A percentile compares a stretch with the other conserved stretches of the same genome.
phyloP scores from a whole-genome alignment of 257 asterid species.

The Sherardia arvensis region DNA sequence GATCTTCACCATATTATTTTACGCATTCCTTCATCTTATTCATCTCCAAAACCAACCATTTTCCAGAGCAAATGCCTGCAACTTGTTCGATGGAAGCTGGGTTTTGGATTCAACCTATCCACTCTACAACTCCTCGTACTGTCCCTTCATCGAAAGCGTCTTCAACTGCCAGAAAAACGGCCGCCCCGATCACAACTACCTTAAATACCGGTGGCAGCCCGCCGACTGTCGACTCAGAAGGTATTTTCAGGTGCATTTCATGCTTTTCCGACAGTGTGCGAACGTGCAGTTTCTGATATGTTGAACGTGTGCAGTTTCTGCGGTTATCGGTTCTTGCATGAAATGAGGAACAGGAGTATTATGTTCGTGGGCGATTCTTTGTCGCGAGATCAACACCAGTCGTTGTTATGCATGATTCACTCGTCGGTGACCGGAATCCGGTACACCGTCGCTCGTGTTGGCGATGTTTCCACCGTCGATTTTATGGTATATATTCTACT shows the following conservation, averaged over 20 bases:
- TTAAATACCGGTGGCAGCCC: constrained; percentile 60
- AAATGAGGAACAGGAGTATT: constrained; percentile 41
- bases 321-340: constrained; percentile 40
- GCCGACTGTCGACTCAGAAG: constrained; percentile 44
- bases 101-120: constrained; percentile 32
- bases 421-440: constrained; percentile 31
- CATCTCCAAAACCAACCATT: background rate
- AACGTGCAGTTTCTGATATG: background rate
- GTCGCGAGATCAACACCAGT: constrained; percentile 54
- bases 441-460: constrained; percentile 14
- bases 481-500: constrained; percentile 15
- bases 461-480: constrained; percentile 35
- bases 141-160: constrained; percentile 70
- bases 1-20: background rate
- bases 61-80: constrained; percentile 13
- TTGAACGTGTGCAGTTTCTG: constrained; percentile 32
- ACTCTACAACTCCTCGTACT: constrained; percentile 42
- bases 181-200: constrained; percentile 58
- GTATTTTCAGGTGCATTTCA: constrained; percentile 28
- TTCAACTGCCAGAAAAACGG: constrained; percentile 68
- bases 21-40: background rate
- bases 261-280: background rate
- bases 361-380: constrained; percentile 81
- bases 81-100: constrained; percentile 54
- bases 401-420: constrained; percentile 54